phyloP scores from a whole-genome alignment of 1,284 basidiomycete genomes.

The Ganoderma boninense region DNA sequence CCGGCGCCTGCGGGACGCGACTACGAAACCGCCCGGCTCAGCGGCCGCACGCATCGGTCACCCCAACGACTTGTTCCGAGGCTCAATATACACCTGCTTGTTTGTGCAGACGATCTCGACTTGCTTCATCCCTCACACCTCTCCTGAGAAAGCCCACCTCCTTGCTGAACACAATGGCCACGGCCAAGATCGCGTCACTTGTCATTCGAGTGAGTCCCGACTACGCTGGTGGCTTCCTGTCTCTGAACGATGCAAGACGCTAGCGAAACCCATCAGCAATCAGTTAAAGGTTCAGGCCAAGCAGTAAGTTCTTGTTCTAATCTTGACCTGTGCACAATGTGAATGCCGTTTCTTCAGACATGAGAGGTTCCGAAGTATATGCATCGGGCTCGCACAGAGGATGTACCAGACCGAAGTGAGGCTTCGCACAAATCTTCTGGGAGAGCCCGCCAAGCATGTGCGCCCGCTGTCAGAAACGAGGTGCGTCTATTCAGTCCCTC shows the following conservation, averaged over 20 bases:
- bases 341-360: slow-evolving; percentile 58
- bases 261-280: slow-evolving; percentile 86
- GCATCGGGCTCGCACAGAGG: slow-evolving; percentile 81
- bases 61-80: neutral
- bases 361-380: slow-evolving; percentile 78
- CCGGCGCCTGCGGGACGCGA: neutral
- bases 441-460: slow-evolving; percentile 79
- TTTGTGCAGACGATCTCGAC: neutral
- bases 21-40: neutral
- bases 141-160: neutral
- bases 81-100: neutral
- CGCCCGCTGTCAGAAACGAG: slow-evolving; percentile 86
- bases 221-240: neutral
- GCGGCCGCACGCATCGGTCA: neutral
- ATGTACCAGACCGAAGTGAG: slow-evolving; percentile 84
- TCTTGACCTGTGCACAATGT: no score
- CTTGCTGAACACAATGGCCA: slow-evolving; percentile 58
- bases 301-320: slow-evolving; percentile 59
- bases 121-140: neutral
- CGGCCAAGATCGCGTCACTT: slow-evolving; percentile 72
- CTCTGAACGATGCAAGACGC: slow-evolving; percentile 60
- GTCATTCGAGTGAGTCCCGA: slow-evolving; percentile 65
- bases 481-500: slow-evolving; percentile 51
- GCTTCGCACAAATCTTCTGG: slow-evolving; percentile 82
- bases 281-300: slow-evolving; percentile 81